Conservation (phyloP, 2,329 filamentous ascomycete species). For the Pseudopyricularia cyperi region DNA sequence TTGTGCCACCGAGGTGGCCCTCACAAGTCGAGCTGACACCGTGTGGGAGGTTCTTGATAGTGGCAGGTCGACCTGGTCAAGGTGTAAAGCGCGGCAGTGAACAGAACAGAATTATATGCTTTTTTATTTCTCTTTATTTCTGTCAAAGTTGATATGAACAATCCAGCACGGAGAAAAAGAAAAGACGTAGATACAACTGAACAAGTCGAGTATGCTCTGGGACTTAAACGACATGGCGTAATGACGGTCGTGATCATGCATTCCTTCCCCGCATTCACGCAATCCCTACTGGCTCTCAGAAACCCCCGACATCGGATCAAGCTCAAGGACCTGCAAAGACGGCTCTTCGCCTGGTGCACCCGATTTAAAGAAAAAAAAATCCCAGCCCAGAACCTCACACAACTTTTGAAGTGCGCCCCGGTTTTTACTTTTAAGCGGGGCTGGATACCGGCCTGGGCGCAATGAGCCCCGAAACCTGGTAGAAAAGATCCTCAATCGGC, state of each 20-base stretch:
- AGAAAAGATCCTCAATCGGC: slow-evolving; percentile 63
- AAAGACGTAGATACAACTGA: too few relatives aligned
- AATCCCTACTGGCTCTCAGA: background rate
- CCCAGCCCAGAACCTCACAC: background rate
- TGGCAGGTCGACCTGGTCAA: too few relatives aligned
- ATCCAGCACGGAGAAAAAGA: too few relatives aligned
- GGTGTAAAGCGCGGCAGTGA: too few relatives aligned
- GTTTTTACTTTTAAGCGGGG: slow-evolving; percentile 7
- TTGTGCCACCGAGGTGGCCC: too few relatives aligned
- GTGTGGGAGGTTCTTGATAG: too few relatives aligned
- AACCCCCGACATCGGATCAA: slow-evolving; percentile 1
- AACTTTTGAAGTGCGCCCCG: too few relatives aligned
- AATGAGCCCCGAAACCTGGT: slow-evolving; percentile 55
- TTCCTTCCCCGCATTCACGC: background rate
- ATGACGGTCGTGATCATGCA: background rate
- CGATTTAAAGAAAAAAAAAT: background rate
- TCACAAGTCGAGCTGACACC: too few relatives aligned
- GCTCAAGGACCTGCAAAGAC: background rate
- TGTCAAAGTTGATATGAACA: background rate
- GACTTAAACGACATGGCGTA: background rate
- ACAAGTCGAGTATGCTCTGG: too few relatives aligned
- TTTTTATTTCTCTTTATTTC: background rate
- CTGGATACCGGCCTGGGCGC: slow-evolving; percentile 36
- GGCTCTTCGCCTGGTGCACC: background rate
- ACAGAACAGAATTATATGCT: background rate